These are phyloP conservation scores for Populus deltoides DNA, from an alignment of 345 rosid genomes.

Conservation along the genomic window DNA sequence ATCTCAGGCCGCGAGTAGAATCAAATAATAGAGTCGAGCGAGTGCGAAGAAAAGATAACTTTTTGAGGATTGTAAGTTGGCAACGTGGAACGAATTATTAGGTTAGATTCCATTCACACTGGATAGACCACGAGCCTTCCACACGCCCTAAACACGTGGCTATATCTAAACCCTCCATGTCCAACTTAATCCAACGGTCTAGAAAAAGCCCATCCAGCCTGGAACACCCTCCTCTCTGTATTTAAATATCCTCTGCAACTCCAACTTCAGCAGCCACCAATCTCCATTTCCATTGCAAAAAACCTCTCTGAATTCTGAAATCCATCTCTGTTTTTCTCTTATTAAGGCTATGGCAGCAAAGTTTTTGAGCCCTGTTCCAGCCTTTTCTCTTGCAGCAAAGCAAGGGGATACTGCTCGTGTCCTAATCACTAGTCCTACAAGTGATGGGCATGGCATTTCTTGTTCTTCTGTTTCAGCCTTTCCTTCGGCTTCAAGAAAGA, in stretches of 20 bases:
- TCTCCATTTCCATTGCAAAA: constrained; percentile 4
- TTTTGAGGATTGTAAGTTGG: no score
- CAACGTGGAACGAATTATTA: neutral
- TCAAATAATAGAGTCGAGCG: neutral
- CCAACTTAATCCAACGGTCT: constrained; percentile 40
- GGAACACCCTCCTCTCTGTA: constrained; percentile 19
- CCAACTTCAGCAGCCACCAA: neutral
- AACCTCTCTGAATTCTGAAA: neutral
- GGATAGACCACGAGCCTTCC: constrained; percentile 54
- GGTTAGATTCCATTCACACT: constrained; percentile 10
- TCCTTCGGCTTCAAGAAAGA: constrained; percentile 1
- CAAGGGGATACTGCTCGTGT: constrained; percentile 15
- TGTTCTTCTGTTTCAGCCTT: constrained; percentile 17
- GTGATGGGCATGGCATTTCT: constrained; percentile 6
- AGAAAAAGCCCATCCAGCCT: constrained; percentile 18
- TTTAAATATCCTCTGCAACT: constrained; percentile 1
- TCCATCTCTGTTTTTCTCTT: neutral
- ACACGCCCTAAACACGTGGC: constrained; percentile 60
- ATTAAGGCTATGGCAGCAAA: constrained; percentile 2
- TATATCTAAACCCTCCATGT: constrained; percentile 14
- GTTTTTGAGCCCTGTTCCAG: constrained; percentile 24
- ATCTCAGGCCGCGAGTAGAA: neutral
- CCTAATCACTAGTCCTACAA: neutral
- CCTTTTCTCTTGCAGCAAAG: constrained; percentile 5
- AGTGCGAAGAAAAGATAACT: neutral